Evolutionary conservation across 1,139 yeast genomes (phyloP), one percentile per base, ranked within the genome.

Genomic region (Debaryomyces sp.): DNA sequence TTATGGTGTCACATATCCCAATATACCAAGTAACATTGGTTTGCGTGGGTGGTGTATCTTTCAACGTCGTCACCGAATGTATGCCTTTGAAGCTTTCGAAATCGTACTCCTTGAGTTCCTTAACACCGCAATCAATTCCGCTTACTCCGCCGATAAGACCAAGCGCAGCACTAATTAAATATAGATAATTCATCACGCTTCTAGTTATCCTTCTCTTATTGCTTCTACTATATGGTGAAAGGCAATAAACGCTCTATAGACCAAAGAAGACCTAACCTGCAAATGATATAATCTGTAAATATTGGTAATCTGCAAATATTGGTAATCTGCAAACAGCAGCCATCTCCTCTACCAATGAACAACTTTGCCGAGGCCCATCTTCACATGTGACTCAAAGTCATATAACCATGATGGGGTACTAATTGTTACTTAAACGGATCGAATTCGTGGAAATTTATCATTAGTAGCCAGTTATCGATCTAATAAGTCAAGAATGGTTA

Each of bases 11-110:
- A 67, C 96, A 89, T 10, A 90, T 75, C 42, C 89, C 87, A 43
- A 91, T 59, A 59, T 75, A 81, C 92, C 96, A 89, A 3, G 81
- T 75, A 34, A 76, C 67, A 45, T 73, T 77, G 2, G 89, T 82
- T 40, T 67, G 71, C 5, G 92, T 80, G 2, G 98, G 98, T 23
- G 97, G 97, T 12, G 97, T 89, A 43, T 78, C 79, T 40, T 66
- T 70, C 29, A 73, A 58, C 5, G 60, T 48, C 7, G 73, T 60
- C 15, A 72, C 70, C 2, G 67, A 56, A 56, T 81, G 80, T 6
- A 73, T 61, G 2, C 89, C 88, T 42, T 73, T 73, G 39, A 85
- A 67, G 18, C 70, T 58, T 47, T 73, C 77, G 54, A 82, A 75
- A 48, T 75, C 66, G 57, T 70, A 71, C 33, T 70, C 69, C 22